These are phyloP conservation scores for Dactylellina haptotyla DNA, from an alignment of 2,329 filamentous ascomycete species.

Conservation along the genomic window DNA sequence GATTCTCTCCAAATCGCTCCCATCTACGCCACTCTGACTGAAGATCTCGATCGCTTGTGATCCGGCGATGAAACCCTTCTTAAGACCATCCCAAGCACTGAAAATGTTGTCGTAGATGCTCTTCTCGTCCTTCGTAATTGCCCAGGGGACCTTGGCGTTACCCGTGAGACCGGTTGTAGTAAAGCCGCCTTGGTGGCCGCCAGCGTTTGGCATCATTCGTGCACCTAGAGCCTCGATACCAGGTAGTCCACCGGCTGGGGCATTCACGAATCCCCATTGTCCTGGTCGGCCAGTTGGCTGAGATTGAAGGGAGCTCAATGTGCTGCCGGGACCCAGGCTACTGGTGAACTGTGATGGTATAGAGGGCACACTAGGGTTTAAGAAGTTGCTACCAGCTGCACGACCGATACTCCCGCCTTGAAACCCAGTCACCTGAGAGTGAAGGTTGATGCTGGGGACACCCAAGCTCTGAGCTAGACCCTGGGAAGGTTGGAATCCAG, in stretches of 20 bases:
- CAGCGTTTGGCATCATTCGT: constrained; percentile 96
- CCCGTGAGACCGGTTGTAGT: constrained; percentile 88
- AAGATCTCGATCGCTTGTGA: constrained; percentile 97
- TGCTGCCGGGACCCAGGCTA: constrained; percentile 70
- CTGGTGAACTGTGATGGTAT: constrained; percentile 78
- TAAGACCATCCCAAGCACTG: constrained; percentile 93
- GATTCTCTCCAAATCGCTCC: constrained; percentile 86
- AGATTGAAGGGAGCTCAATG: constrained; percentile 78
- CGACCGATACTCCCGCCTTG: constrained; percentile 58
- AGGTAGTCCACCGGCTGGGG: constrained; percentile 85
- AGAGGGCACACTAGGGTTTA: constrained; percentile 69
- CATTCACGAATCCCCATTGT: constrained; percentile 98
- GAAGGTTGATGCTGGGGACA: constrained; percentile 61
- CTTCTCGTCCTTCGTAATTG: constrained; percentile 98
- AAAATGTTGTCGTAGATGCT: constrained; percentile 95
- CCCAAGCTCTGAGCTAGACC: constrained; percentile 61
- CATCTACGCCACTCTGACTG: constrained; percentile 91
- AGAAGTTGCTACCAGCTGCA: constrained; percentile 15
- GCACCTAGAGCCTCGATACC: constrained; percentile 93
- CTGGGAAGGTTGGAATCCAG: constrained; percentile 73
- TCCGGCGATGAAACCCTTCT: constrained; percentile 90
- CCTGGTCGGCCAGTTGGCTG: constrained; percentile 93
- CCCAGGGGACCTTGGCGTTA: constrained; percentile 96
- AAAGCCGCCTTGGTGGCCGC: constrained; percentile 82
- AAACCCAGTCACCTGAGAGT: constrained; percentile 78